These are phyloP conservation scores for Nitzschia sp. DNA, from an alignment of 108 stramenopile species.

Conservation along the genomic window DNA sequence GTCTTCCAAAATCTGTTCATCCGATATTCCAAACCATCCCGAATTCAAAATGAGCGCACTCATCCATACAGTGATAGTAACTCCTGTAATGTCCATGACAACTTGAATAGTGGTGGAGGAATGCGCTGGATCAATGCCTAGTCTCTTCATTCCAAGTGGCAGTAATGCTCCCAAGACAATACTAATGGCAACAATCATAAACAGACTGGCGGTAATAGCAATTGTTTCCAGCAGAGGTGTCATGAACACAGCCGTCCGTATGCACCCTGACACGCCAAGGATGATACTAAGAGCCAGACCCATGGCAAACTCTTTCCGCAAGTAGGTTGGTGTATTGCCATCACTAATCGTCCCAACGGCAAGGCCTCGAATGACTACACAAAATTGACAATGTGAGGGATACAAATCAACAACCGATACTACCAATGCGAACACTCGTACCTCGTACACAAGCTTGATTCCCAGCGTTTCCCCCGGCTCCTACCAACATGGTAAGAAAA, in stretches of 20 bases:
- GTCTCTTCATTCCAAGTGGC: constrained; percentile 70
- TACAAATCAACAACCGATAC: constrained; percentile 16
- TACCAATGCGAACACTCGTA: constrained; percentile 2
- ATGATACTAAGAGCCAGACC: constrained; percentile 59
- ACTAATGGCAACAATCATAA: constrained; percentile 75
- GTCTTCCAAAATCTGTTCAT: too few relatives aligned
- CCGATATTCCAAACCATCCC: not conserved
- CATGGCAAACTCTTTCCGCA: constrained; percentile 62
- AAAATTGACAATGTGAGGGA: constrained; percentile 14
- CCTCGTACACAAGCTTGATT: constrained; percentile 89
- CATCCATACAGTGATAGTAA: constrained; percentile 66
- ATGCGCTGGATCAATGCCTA: constrained; percentile 89
- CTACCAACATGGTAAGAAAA: constrained; percentile 92
- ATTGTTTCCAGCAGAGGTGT: constrained; percentile 65
- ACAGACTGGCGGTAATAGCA: constrained; percentile 75
- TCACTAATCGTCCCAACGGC: constrained; percentile 62
- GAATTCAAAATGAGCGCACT: constrained; percentile 28
- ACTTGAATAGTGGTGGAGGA: constrained; percentile 88
- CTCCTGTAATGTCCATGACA: constrained; percentile 91
- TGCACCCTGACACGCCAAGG: constrained; percentile 63
- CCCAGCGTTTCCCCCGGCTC: constrained; percentile 89
- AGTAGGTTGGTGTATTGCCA: constrained; percentile 42
- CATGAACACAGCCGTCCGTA: constrained; percentile 63
- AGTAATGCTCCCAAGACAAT: constrained; percentile 74
- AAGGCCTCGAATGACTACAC: constrained; percentile 77